Base-by-base conservation (phyloP, 1,139 yeast species). In the Scheffersomyces titani region DNA sequence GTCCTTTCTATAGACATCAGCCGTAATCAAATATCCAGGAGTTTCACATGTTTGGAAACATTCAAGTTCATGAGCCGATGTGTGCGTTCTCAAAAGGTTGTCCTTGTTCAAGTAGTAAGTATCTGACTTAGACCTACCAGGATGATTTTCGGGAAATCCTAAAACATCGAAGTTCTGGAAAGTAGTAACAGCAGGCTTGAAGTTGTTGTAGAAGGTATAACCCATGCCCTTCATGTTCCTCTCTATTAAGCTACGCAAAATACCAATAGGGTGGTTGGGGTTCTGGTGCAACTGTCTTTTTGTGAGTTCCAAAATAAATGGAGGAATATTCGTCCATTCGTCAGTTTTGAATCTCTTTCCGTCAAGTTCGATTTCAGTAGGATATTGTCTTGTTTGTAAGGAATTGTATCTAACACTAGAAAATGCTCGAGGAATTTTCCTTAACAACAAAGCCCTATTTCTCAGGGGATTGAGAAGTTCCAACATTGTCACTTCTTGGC, bases 1-100 rank as follows among this genome's bases (percentile, higher is more conserved):
- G 71, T 94, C 99, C 65, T 97, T 84, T 65, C 99, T 83, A 70
- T 93, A 94, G 6, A 94, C 99, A 71, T 96, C 99, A 0, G 99
- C 99, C 16, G 97, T 84, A 57, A 96, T 92, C 63, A 94, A 82
- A 71, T 91, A 94, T 0, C 98, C 99, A 0, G 97, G 93, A 0
- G 96, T 90, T 45, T 80, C 69, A 55, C 88, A 81, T 3, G 60
- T 63, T 53, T 78, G 78, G 73, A 92, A 94, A 69, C 97, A 91
- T 67, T 90, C 92, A 61, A 84, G 83, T 72, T 94, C 99, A 71
- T 94, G 99, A 0, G 99, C 99, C 1, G 98, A 92, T 0, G 99
- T 94, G 69, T 94, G 99, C 0, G 99, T 94, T 65, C 98, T 79
- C 59, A 94, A 76, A 47, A 96, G 76, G 49, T 88, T 77, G 18